Evolutionary conservation across 2,329 filamentous ascomycete species (phyloP), one percentile per base, ranked within the genome.

Genomic region (Aspergillus ruber): DNA sequence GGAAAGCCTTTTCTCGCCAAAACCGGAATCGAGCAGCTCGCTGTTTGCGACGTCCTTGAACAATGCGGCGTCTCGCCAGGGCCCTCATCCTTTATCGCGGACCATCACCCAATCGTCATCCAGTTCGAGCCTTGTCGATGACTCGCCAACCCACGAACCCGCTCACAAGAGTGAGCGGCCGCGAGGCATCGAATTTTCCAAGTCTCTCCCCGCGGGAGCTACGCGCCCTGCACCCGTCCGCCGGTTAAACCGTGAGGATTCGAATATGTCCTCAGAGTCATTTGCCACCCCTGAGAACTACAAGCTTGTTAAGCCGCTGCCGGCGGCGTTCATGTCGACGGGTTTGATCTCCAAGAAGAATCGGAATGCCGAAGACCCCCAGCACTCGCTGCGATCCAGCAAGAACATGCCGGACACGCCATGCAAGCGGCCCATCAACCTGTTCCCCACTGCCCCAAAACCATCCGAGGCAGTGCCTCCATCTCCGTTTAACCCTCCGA

Each of bases 311-410:
- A 89, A 84, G 62, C 86, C 90, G 18, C 78, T 87, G 47, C 84
- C 87, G 27, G 83, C 86, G 36, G 90, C 90, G 6, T 96, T 96
- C 69, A 90, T 89, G 76, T 97, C 93, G 1, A 97, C 93, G 0
- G 90, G 91, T 1, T 74, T 98, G 23, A 85, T 98, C 46, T 96
- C 93, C 9, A 98, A 98, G 72, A 88, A 94, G 67, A 94, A 93
- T 61, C 84, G 88, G 48, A 84, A 88, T 64, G 80, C 84, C 0
- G 88, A 96, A 56, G 80, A 88, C 44, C 79, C 66, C 54, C 70
- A 74, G 61, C 69, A 72, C 55, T 69, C 66, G 45, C 68, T 73
- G 33, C 74, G 73, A 20, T 71, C 71, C 23, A 78, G 77, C 67
- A 83, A 85, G 62, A 78, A 80, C 25, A 90, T 95, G 76, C 91